Base-by-base conservation (phyloP, 2,329 filamentous ascomycete species). In the Exophiala phaeomuriformis region DNA sequence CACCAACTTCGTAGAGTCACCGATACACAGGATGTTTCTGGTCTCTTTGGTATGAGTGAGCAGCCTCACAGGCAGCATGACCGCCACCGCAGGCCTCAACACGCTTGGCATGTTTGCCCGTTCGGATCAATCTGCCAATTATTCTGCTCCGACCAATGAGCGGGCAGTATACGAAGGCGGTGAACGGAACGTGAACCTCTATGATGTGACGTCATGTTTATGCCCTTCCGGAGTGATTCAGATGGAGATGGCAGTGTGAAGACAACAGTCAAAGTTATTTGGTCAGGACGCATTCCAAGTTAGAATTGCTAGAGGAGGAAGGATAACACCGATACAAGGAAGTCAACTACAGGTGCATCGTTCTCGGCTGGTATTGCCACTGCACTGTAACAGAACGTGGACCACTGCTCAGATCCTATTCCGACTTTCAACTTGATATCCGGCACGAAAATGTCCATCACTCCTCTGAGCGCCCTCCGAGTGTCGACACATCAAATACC, bases 401-500 rank as follows among this genome's bases (percentile, higher is more conserved):
- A 9, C 12, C 42, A 32, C 4, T 32, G 3, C 12, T 10, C 29
- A 45, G 42, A 45, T 19, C 19, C 19, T 19, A 19, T 19, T 19
- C 19, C 19, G 19, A 19, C 19, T 19, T 19, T 19, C 19, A 19
- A 19, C 19, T 19, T 19, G 19, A 19, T 19, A 19, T 19, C 19
- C 19, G 19, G 33, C 7, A 36, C 33, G 50, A 58, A 43, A 36
- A 71, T 71, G 66, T 53, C 62, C 31, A 62, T 76, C 62, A 71
- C 70, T 5, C 69, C 77, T 9, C 68, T 81, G 10, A 68, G 72
- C 32, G 69, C 77, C 2, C 74, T 87, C 52, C 70, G 69, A 31
- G 71, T 85, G n/a, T 78, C 78, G 36, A 74, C 71, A 12, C 76
- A 83, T 65, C 70, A 75, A 29, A 86, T 88, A 54, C 77, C 81